Evolutionary conservation across 2,329 filamentous ascomycete species (phyloP).

Genomic region (Aureobasidium sp.): DNA sequence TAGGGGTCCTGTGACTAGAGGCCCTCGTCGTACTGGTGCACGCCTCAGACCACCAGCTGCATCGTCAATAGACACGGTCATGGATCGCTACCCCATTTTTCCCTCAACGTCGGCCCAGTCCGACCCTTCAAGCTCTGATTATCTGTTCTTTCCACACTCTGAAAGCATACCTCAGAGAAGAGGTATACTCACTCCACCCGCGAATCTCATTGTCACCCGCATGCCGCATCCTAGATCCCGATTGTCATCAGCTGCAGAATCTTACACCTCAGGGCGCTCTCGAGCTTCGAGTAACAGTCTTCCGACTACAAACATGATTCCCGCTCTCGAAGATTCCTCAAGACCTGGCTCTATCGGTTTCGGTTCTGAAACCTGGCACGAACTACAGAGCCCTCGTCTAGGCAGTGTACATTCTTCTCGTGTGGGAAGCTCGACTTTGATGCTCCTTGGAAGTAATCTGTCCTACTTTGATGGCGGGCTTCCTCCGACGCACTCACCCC

Average conservation of each 20-base stretch:
- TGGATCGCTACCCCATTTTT: constrained; percentile 5
- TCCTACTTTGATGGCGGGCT: not conserved
- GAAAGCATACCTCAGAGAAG: not conserved
- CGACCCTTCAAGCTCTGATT: not conserved
- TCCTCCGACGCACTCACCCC: constrained; percentile 23
- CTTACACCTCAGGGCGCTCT: not conserved
- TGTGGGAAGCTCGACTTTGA: not conserved
- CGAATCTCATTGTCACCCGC: not conserved
- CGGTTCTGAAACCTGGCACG: not conserved
- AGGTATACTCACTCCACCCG: not conserved
- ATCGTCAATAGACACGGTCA: not conserved
- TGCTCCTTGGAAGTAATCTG: not conserved
- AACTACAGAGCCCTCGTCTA: not conserved
- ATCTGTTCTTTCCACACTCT: not conserved
- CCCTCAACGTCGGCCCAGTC: not conserved
- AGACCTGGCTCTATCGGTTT: not conserved
- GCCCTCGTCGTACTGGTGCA: not conserved
- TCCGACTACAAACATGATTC: not conserved
- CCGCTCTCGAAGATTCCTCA: not conserved
- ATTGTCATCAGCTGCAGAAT: not conserved
- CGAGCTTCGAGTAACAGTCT: not conserved
- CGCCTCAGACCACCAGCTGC: not conserved
- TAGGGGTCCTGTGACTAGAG: constrained; percentile 14
- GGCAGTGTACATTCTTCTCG: not conserved
- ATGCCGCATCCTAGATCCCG: not conserved